Evolutionary conservation across 2,329 filamentous ascomycete species (phyloP).

Genomic region (Monosporascus sp.): DNA sequence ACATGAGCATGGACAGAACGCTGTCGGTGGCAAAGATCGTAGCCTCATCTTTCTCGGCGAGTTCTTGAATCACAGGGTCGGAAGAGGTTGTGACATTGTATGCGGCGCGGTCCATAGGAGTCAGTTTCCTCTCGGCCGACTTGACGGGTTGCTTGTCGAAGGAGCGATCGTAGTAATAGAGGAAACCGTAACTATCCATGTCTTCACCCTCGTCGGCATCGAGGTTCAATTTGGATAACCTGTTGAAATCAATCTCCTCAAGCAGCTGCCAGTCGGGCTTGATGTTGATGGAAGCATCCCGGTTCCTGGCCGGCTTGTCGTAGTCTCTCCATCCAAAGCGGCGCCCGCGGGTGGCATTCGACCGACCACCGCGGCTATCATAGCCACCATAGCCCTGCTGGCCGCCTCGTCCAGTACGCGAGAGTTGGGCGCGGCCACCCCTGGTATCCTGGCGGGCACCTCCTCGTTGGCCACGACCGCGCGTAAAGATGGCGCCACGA

Average conservation of each 20-base stretch:
- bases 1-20: slow-evolving; percentile 99
- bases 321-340: slow-evolving; percentile 98
- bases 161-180: slow-evolving; percentile 95
- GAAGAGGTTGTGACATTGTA: slow-evolving; percentile 98
- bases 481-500: slow-evolving; percentile 85
- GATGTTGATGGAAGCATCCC: slow-evolving; percentile 93
- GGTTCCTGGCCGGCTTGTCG: slow-evolving; percentile 94
- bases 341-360: slow-evolving; percentile 68
- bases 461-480: slow-evolving; percentile 72
- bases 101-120: slow-evolving; percentile 84
- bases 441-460: slow-evolving; percentile 62
- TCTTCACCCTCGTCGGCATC: slow-evolving; percentile 95
- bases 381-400: slow-evolving; percentile 63
- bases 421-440: slow-evolving; percentile 57
- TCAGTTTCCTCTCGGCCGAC: slow-evolving; percentile 80
- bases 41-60: slow-evolving; percentile 92
- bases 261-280: slow-evolving; percentile 93
- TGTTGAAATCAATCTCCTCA: slow-evolving; percentile 98
- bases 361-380: slow-evolving; percentile 67
- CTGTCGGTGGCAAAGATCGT: slow-evolving; percentile 96
- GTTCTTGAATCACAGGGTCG: slow-evolving; percentile 94
- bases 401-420: slow-evolving; percentile 65
- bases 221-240: slow-evolving; percentile 90
- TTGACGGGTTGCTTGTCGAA: slow-evolving; percentile 94
- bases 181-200: slow-evolving; percentile 90